phyloP scores from a whole-genome alignment of 1,139 yeast species.

The Protomyces inouyei region DNA sequence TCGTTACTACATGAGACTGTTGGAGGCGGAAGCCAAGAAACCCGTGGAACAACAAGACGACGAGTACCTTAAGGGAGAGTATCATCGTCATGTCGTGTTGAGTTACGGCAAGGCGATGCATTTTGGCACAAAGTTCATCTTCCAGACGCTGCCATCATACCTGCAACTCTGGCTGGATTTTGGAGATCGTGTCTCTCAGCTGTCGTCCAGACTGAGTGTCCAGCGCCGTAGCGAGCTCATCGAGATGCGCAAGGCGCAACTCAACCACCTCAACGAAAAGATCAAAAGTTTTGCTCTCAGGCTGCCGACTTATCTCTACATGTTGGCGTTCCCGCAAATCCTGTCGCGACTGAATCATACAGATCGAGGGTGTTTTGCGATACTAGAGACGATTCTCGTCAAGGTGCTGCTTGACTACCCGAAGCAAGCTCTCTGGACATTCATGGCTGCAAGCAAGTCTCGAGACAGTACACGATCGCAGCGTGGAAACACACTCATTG shows the following conservation, averaged over 20 bases:
- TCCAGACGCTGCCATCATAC: conserved; percentile 84
- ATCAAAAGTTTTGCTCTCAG: conserved; percentile 45
- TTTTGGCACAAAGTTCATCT: conserved; percentile 62
- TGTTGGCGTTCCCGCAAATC: conserved; percentile 78
- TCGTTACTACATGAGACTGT: conserved; percentile 66
- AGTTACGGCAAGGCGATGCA: conserved; percentile 64
- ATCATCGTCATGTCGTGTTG: conserved; percentile 60
- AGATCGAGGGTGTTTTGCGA: conserved; percentile 53
- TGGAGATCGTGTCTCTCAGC: conserved; percentile 42
- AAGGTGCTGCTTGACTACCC: conserved; percentile 65
- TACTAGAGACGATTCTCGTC: conserved; percentile 55
- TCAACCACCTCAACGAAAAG: conserved; percentile 37
- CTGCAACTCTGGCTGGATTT: conserved; percentile 90
- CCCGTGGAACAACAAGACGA: conserved; percentile 40
- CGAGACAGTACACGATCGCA: conserved; percentile 53
- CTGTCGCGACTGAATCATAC: conserved; percentile 71
- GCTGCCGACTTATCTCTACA: conserved; percentile 66
- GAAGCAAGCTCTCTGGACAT: conserved; percentile 76
- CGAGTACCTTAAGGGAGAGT: conserved; percentile 51
- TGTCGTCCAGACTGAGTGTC: conserved; percentile 23
- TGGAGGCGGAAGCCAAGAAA: conserved; percentile 54
- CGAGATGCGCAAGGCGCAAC: conserved; percentile 20
- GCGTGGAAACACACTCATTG: conserved; percentile 50
- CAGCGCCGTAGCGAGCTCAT: conserved; percentile 33
- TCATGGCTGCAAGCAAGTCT: conserved; percentile 69